Base-by-base conservation (phyloP, 2,329 filamentous ascomycete genomes). In the Lecanicillium sp. region DNA sequence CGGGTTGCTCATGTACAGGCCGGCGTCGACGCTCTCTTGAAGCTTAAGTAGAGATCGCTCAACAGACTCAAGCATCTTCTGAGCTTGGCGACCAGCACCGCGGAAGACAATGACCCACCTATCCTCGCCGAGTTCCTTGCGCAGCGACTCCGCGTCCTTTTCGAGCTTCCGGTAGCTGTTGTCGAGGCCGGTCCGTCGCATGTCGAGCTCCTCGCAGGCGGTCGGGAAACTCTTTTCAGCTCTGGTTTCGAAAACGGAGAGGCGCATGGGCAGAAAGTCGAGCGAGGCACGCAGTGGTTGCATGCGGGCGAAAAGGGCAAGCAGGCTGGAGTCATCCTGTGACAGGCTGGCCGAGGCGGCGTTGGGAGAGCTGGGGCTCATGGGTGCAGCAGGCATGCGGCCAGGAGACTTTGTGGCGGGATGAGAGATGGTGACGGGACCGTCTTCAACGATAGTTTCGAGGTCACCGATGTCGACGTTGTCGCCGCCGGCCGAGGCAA, bases 21-120 rank as follows among this genome's bases (percentile, higher is more conserved):
- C 84, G 10, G 80, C 74, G 50, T 95, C 87, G 14, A 95, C 73
- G 4, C 82, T 83, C 60, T 95, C 89, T 53, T 79, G 83, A 29
- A 98, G 74, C 67, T 95, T 95, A 39, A 74, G 68, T 50, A 94
- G 81, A 62, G 90, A 95, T 54, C 91, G 79, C 61, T 94, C 87
- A 19, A 97, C 88, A 3, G 90, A 96, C 56, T 95, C 89, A 62
- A 89, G 91, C 90, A 98, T 95, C 70, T 95, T 95, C 56, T 93
- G 82, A 4, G 93, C 91, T 66, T 96, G 90, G 49, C 86, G 79
- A 12, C 90, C 90, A 14, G 93, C 93, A 55, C 93, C 91, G 49
- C 91, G 82, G 70, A 98, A 98, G 29, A 97, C 90, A 45, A 94
- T 77, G 36, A 98, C 84, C 93, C 93, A 98, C 49, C 90, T 84